Conservation (phyloP, 1,139 yeast species). For the Diutina ranongensis region DNA sequence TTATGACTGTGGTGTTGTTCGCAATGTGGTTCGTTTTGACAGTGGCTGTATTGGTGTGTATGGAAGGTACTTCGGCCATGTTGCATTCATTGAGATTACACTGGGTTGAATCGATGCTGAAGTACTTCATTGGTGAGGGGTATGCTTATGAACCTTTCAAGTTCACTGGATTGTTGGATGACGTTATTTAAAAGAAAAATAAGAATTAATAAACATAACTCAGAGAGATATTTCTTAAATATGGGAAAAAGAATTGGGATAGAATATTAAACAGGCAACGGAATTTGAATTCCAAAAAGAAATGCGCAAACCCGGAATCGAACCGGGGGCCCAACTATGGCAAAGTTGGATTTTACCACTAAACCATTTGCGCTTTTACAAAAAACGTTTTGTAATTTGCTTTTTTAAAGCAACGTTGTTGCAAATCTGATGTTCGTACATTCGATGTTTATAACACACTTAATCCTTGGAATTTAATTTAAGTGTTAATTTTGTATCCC, state of each 20-base stretch:
- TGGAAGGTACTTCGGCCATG: conserved; percentile 5
- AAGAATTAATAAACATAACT: neutral
- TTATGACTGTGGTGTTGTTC: conserved; percentile 5
- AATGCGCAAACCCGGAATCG: conserved; percentile 1
- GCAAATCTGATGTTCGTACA: too few species aligned
- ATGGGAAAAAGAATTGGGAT: too few species aligned
- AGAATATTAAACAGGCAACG: too few species aligned
- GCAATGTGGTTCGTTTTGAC: conserved; percentile 5
- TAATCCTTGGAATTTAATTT: too few species aligned
- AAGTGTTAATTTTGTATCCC: too few species aligned
- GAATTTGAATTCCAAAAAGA: too few species aligned
- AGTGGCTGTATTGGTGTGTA: conserved; percentile 3
- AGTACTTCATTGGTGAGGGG: conserved; percentile 5
- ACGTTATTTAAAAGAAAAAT: neutral
- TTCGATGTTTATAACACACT: too few species aligned
- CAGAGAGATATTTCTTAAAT: too few species aligned
- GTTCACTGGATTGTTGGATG: conserved; percentile 3
- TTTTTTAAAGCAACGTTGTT: too few species aligned
- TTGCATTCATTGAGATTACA: conserved; percentile 5
- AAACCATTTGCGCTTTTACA: neutral
- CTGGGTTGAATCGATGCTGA: conserved; percentile 5
- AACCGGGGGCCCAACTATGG: conserved; percentile 1
- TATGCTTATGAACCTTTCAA: conserved; percentile 4
- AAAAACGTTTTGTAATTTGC: too few species aligned
- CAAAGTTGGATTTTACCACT: neutral